Base-by-base conservation (phyloP, 75 land plant genomes). In the Cunninghamia lanceolata region DNA sequence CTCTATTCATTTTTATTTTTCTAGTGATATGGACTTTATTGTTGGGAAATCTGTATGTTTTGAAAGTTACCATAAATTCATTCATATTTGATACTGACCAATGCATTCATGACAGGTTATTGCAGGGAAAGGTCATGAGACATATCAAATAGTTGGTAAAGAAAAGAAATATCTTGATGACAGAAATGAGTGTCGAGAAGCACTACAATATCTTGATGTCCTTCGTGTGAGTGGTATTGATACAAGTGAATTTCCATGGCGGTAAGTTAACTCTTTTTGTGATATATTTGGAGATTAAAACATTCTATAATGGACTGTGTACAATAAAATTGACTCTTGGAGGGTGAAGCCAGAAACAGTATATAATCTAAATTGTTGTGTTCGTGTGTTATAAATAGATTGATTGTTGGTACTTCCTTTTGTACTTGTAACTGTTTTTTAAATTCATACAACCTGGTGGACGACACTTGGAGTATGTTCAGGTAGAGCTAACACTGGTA, bases 181-280 rank as follows among this genome's bases (percentile, higher is more conserved):
- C 35, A 87, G 99, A 19, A 96, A 96, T 84, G 99, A 95, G 74
- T 96, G 99, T 86, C 87, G 99, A 47, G 99, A 98, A 89, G 99
- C 99, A 84, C 81, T 98, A 84, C 96, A 96, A 82, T 96, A 94
- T 88, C 98, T 98, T 81, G 96, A 98, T 90, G 97, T 93, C 79
- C 92, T 98, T 80, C 99, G 96, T 91, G 95, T 94, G 73, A 94
- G 95, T 68, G 99, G 99, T 84, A 94, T 98, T 46, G 99, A 98
- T 88, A 98, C 98, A 28, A 98, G 99, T 90, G 99, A 96, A 95
- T 94, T 96, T 75, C 98, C 98, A 53, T 96, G 98, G 98, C 88
- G 96, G 98, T 95, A 85, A 83, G 90, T 85, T 38, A 78, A 77
- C 5, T 53, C 30, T 36, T 87, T 14, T 9, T 84, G 3, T 40